Percentiles rank a stretch among this genome's conserved stretches.
These are phyloP conservation scores for Nissolia schottii DNA, from an alignment of 306 rosid species.

Conservation along the genomic window DNA sequence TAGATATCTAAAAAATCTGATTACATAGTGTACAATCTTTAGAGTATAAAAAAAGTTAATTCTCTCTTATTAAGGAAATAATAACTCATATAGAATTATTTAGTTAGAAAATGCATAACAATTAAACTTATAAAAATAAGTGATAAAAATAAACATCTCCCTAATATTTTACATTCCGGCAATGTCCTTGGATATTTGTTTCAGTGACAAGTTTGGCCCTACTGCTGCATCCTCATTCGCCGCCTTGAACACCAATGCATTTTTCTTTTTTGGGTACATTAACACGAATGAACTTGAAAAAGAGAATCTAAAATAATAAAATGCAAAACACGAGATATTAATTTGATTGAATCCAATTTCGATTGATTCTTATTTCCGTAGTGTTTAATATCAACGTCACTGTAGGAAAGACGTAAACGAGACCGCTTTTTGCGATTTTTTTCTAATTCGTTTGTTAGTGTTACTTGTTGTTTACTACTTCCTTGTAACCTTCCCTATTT, in stretches of 20 bases:
- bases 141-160: too few species aligned
- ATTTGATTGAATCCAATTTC: not conserved
- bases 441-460: not conserved
- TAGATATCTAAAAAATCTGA: too few species aligned
- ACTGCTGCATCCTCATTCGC: not conserved
- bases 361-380: not conserved
- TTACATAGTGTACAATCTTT: too few species aligned
- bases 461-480: not conserved
- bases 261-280: too few species aligned
- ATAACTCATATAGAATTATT: too few species aligned
- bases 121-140: not conserved
- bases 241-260: not conserved
- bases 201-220: conserved; percentile 3
- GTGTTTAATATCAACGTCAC: conserved; percentile 4
- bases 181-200: not conserved
- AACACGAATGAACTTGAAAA: not conserved
- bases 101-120: not conserved
- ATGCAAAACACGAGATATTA: not conserved
- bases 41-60: too few species aligned
- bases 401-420: conserved; percentile 21
- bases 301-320: not conserved
- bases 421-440: not conserved
- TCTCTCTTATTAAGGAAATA: too few species aligned
- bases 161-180: not conserved
- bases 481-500: not conserved